A percentile compares a stretch with the other conserved stretches of the same genome.
Evolutionary conservation across 345 rosid genomes (phyloP).

Genomic region (Acer saccharum): DNA sequence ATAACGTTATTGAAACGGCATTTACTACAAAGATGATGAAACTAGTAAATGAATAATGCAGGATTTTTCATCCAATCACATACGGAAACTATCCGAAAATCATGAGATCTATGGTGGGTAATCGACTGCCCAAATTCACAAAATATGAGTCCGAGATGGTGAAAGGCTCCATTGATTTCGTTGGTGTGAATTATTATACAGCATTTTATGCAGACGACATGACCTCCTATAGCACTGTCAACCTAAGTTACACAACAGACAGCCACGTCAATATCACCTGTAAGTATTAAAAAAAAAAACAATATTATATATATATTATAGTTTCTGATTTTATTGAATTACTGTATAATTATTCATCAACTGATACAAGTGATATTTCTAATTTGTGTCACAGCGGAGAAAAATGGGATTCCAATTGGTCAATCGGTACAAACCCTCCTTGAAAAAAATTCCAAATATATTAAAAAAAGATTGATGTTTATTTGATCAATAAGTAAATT

Average conservation of each 20-base stretch:
- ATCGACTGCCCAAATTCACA: constrained; percentile 57
- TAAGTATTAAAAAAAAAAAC: constrained; percentile 8
- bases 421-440: constrained; percentile 26
- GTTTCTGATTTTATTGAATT: no score
- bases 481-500: not conserved
- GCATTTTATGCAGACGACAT: constrained; percentile 37
- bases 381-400: constrained; percentile 25
- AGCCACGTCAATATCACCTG: constrained; percentile 36
- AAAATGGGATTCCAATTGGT: constrained; percentile 48
- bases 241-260: constrained; percentile 42
- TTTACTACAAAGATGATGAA: not conserved
- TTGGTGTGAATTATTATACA: constrained; percentile 62
- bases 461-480: not conserved
- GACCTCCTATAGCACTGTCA: constrained; percentile 14
- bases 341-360: no score
- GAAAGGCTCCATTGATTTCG: constrained; percentile 55
- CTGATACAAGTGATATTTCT: no score
- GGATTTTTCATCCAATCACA: constrained; percentile 52
- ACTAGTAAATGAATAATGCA: not conserved
- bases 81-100: constrained; percentile 50
- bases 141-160: constrained; percentile 48
- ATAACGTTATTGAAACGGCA: not conserved
- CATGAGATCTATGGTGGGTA: constrained; percentile 40
- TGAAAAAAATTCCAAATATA: no score
- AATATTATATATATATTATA: no score